Base-by-base conservation (phyloP, 768 basidiomycete genomes). In the Pleurotus tuber-regium region DNA sequence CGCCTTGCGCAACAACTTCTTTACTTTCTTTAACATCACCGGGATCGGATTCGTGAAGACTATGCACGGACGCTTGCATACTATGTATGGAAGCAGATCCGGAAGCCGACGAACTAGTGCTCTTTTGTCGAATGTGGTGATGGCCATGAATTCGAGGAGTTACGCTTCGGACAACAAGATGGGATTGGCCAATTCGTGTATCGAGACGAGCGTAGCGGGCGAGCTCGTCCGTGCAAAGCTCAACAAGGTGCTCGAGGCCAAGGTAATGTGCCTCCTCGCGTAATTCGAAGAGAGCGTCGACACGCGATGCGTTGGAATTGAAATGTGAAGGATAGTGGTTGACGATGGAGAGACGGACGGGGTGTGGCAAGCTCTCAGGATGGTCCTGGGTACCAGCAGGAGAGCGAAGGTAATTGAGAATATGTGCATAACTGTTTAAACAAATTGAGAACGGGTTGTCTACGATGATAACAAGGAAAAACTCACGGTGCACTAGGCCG, bases 211-310 rank as follows among this genome's bases (percentile, higher is more conserved):
- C 18, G 76, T 79, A 73, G 24, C 74, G 72, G 16, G 77, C 75
- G 30, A 91, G 74, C 67, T 92, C 87, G 14, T 83, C 80, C 6
- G 68, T 66, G 61, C 90, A 92, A 1, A 93, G 74, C 55, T 73
- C 76, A 54, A 80, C 72, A 14, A 93, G 75, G 39, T 76, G 77
- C 0, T 76, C 75, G 47, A 92, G 81, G 23, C 79, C 82, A n/a
- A 92, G 80, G 61, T 83, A 90, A 35, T 72, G 71, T 1, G 90
- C 86, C 62, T 93, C 90, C 56, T 92, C 89, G 9, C 89, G 80
- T 19, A 92, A 78, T 54, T 89, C 86, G 38, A 89, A 75, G 19
- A 92, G 76, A 1, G 70, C 71, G 48, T 90, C 89, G 16, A 90
- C 70, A 8, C 80, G 80, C 2, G 73, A 61, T 14, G 66, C 68